Evolutionary conservation across 257 asterid species (phyloP).

Genomic region (Nicotiana tomentosiformis): DNA sequence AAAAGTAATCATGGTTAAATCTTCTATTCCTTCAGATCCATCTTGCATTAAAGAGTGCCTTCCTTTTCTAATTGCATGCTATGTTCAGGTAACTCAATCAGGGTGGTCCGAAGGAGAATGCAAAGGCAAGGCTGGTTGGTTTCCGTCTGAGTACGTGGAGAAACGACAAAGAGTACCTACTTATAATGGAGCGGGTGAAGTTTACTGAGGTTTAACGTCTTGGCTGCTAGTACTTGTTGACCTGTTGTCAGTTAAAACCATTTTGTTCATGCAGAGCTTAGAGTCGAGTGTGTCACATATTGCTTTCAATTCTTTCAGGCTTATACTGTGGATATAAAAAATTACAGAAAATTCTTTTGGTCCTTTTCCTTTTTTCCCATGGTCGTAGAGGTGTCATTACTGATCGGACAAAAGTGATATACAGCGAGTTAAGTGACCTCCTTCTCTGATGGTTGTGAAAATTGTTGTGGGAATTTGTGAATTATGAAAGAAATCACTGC

Average conservation of each 20-base stretch:
- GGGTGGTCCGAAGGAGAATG: slow-evolving; percentile 99
- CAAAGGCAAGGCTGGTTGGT: slow-evolving; percentile 93
- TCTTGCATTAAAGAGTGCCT: background rate
- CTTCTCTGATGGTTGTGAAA: background rate
- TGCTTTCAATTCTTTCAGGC: background rate
- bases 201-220: slow-evolving; percentile 27
- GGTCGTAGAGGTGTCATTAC: background rate
- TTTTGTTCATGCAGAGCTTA: background rate
- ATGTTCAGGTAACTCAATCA: slow-evolving; percentile 61
- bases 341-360: background rate
- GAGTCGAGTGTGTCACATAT: background rate
- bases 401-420: background rate
- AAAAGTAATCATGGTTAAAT: background rate
- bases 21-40: background rate
- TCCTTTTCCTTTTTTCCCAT: background rate
- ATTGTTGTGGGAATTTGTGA: background rate
- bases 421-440: background rate
- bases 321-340: background rate
- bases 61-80: background rate
- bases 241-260: background rate
- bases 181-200: slow-evolving; percentile 52
- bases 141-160: slow-evolving; percentile 74
- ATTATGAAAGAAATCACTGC: background rate
- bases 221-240: background rate
- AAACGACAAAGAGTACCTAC: slow-evolving; percentile 77